Evolutionary conservation across 1,284 basidiomycete species (phyloP), one percentile per base, ranked within the genome.

Genomic region (Ustanciosporium gigantosporum): DNA sequence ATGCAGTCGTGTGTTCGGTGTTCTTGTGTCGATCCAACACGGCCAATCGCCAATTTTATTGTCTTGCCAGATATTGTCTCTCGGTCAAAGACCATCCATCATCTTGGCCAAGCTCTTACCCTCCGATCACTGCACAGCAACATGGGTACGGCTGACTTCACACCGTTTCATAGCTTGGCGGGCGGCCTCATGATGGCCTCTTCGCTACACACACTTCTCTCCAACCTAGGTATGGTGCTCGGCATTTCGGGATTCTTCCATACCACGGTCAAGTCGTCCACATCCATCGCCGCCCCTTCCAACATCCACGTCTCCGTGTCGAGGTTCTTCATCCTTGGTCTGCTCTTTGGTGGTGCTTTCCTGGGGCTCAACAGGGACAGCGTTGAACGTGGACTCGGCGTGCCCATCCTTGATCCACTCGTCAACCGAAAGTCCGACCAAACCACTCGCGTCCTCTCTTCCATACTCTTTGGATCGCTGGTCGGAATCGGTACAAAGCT

Each of bases 401-500:
- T 66, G 1, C 15, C 46, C 8, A 44, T 78, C 27, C 64, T 78
- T 20, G 76, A 78, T 42, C 21, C 31, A 2, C 7, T 40, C 6
- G 6, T 25, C 11, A 38, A 25, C 4, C 8, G 41, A 1, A 32
- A 19, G 9, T 9, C 20, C 14, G 5, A 7, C 9, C 21, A 9
- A 8, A 5, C 39, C 56, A 19, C 29, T 49, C 22, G 40, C 21
- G 14, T 37, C 19, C 21, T 37, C 36, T 22, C 6, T 19, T 23
- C 36, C 20, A 8, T 37, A 19, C 5, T 36, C 40, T 7, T 34
- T 53, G 25, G 56, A 37, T 5, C 27, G 45, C 46, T 70, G 1
- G 70, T 77, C 3, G 76, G 76, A 0, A 17, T 65, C 0, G 76
- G 76, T 2, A 78, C 75, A 1, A 76, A 74, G 72, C 57, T 76